These are phyloP conservation scores for Solanum hybrid DNA, from an alignment of 305 asterid species.

Conservation along the genomic window DNA sequence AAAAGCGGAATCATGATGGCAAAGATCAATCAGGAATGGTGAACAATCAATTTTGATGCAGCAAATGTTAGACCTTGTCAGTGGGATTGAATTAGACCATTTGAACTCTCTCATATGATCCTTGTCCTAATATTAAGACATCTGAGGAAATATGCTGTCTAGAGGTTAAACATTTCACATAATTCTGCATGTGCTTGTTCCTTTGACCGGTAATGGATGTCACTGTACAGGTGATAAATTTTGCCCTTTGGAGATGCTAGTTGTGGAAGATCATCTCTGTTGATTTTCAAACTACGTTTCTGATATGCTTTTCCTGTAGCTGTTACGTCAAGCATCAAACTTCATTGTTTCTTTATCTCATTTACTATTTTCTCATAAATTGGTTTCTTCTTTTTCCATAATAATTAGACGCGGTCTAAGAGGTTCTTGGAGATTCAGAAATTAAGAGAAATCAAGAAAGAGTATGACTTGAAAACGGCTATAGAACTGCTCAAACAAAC, in stretches of 20 bases:
- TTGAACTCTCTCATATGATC: not conserved
- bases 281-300: not conserved
- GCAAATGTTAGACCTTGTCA: not conserved
- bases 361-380: not conserved
- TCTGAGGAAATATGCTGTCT: not conserved
- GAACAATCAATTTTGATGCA: not conserved
- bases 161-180: not conserved
- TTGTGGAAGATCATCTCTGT: not conserved
- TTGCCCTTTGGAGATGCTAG: not conserved
- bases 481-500: slow-evolving; percentile 65
- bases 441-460: slow-evolving; percentile 72
- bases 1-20: not conserved
- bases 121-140: not conserved
- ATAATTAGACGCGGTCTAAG: slow-evolving; percentile 74
- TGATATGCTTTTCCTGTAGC: not conserved
- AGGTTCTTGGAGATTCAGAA: slow-evolving; percentile 88
- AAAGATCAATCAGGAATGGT: not conserved
- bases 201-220: not conserved
- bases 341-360: not conserved
- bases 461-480: slow-evolving; percentile 70
- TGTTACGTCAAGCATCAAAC: not conserved
- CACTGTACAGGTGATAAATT: not conserved
- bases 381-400: slow-evolving; percentile 3
- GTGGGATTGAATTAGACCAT: not conserved
- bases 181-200: not conserved